These are phyloP conservation scores for Rubia occidens DNA, from an alignment of 305 asterid species.

Conservation along the genomic window DNA sequence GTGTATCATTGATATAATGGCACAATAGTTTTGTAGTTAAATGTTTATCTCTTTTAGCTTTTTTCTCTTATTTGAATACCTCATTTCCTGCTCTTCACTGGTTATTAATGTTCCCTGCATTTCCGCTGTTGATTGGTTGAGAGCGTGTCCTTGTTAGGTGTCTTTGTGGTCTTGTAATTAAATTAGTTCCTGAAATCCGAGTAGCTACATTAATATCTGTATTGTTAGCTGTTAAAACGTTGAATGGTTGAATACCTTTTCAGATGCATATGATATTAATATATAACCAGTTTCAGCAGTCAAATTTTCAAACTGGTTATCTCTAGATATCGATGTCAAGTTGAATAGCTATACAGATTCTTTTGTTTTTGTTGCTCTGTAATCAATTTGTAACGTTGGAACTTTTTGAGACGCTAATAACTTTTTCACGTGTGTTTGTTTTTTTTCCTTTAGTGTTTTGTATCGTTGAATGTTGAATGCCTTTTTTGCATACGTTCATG, in stretches of 20 bases:
- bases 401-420: neutral
- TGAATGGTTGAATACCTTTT: neutral
- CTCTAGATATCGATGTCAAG: neutral
- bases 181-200: neutral
- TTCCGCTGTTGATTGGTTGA: neutral
- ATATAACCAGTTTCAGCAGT: neutral
- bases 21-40: neutral
- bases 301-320: neutral
- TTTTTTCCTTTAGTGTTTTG: neutral
- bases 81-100: neutral
- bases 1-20: neutral
- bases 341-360: neutral
- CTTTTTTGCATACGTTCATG: neutral
- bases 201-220: neutral
- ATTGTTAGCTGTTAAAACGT: constrained; percentile 4
- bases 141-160: neutral
- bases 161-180: neutral
- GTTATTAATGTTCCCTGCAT: neutral
- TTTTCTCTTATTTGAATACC: neutral
- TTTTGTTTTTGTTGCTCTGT: neutral
- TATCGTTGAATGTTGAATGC: neutral
- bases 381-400: neutral
- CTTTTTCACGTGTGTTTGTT: neutral
- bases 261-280: neutral
- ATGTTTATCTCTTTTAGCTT: neutral